Conservation (phyloP, 257 asterid genomes). For the Solanum pennellii region DNA sequence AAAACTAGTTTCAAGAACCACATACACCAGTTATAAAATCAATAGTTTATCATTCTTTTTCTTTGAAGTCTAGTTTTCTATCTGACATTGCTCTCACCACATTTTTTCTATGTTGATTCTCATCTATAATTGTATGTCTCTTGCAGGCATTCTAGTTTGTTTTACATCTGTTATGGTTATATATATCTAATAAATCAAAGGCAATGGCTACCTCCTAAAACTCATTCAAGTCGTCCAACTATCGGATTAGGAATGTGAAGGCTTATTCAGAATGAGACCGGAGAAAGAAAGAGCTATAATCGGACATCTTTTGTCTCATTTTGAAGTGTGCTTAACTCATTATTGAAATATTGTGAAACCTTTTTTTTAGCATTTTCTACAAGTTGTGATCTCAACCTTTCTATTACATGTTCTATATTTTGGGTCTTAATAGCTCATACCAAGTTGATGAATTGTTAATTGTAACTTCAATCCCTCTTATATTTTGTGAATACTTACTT, state of each 20-base stretch:
- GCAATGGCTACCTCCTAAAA: no score
- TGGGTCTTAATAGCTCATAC: background rate
- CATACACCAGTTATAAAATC: background rate
- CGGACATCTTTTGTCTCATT: background rate
- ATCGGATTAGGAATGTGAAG: background rate
- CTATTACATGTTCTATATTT: background rate
- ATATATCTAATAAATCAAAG: background rate
- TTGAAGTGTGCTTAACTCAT: background rate
- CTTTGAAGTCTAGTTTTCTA: background rate
- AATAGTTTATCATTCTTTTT: background rate
- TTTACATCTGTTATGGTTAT: background rate
- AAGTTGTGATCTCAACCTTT: background rate
- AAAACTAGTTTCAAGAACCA: background rate
- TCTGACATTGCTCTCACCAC: background rate
- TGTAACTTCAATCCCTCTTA: background rate
- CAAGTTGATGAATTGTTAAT: background rate
- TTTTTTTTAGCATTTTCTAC: background rate
- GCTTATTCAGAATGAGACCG: background rate
- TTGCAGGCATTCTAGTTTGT: background rate
- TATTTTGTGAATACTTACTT: background rate
- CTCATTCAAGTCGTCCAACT: background rate
- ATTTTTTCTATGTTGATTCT: background rate
- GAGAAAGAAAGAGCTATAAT: background rate
- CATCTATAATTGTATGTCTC: background rate
- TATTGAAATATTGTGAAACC: background rate